phyloP scores from a whole-genome alignment of 164 flowering plant genomes.

The Litsea cubeba region DNA sequence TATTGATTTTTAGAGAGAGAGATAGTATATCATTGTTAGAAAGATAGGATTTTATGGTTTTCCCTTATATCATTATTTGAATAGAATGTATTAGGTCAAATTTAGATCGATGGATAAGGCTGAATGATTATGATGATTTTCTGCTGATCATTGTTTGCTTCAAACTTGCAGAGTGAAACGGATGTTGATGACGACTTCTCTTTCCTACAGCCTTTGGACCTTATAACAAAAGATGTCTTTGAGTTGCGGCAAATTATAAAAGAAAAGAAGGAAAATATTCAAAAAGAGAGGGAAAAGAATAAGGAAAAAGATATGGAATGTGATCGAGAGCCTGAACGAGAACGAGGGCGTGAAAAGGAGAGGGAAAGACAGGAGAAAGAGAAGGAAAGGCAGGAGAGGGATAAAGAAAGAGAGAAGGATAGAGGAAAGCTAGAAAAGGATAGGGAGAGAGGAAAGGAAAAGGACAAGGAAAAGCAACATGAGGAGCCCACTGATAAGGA shows the following conservation, averaged over 20 bases:
- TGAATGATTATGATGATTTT: too few species aligned
- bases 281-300: conserved; percentile 55
- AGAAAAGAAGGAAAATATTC: conserved; percentile 61
- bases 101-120: too few species aligned
- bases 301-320: conserved; percentile 36
- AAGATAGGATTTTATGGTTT: not conserved
- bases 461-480: conserved; percentile 41
- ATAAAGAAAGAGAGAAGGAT: conserved; percentile 28
- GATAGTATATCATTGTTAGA: too few species aligned
- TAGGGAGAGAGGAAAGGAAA: conserved; percentile 24
- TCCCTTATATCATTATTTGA: not conserved
- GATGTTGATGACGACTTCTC: conserved; percentile 93
- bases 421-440: conserved; percentile 22
- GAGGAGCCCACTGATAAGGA: conserved; percentile 41
- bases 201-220: conserved; percentile 86
- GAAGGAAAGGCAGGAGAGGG: conserved; percentile 23
- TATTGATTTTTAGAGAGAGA: not conserved
- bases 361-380: conserved; percentile 23
- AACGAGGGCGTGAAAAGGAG: conserved; percentile 25
- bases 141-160: conserved; percentile 27
- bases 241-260: conserved; percentile 67
- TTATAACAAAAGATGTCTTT: conserved; percentile 80
- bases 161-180: conserved; percentile 55
- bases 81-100: too few species aligned
- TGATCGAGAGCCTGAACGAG: conserved; percentile 27